phyloP scores from a whole-genome alignment of 1,139 yeast genomes.

The Geotrichum macrosporum region DNA sequence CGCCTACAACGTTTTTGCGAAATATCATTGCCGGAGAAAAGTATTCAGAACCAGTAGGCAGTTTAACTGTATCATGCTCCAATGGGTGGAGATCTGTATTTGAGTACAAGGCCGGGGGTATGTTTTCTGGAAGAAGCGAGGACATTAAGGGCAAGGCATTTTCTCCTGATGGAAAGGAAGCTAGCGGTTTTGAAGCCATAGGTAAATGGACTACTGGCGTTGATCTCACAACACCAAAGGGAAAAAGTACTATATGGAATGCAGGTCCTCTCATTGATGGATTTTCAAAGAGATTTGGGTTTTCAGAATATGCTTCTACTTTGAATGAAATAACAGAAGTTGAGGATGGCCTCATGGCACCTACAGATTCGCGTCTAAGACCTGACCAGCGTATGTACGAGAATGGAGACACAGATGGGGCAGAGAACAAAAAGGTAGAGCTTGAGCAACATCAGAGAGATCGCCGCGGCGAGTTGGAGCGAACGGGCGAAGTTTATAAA shows the following conservation, averaged over 20 bases:
- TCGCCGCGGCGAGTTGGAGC: conserved; percentile 60
- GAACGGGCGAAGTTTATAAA: conserved; percentile 42
- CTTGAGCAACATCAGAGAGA: conserved; percentile 79
- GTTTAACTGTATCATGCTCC: conserved; percentile 63
- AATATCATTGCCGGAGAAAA: conserved; percentile 93
- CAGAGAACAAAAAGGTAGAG: conserved; percentile 61
- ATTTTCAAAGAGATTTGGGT: conserved; percentile 68
- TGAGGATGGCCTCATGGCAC: conserved; percentile 63
- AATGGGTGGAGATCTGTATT: conserved; percentile 65
- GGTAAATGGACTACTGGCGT: conserved; percentile 69
- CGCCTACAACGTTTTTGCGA: conserved; percentile 77
- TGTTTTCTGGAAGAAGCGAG: conserved; percentile 88
- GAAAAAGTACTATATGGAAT: conserved; percentile 50
- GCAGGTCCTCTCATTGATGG: conserved; percentile 61
- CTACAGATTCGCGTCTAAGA: conserved; percentile 83
- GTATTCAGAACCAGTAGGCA: conserved; percentile 79
- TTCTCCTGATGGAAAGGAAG: conserved; percentile 37
- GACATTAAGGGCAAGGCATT: conserved; percentile 58
- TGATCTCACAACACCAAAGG: conserved; percentile 23
- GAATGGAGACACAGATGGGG: conserved; percentile 59
- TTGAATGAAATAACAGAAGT: conserved; percentile 72
- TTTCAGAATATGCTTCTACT: conserved; percentile 74
- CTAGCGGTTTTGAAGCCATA: conserved; percentile 42
- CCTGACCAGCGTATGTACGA: conserved; percentile 81
- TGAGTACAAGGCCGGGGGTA: conserved; percentile 64